Percentiles rank a stretch among this genome's conserved stretches.
Evolutionary conservation across 2,329 filamentous ascomycete species (phyloP).

Genomic region (Penicillium sp.): DNA sequence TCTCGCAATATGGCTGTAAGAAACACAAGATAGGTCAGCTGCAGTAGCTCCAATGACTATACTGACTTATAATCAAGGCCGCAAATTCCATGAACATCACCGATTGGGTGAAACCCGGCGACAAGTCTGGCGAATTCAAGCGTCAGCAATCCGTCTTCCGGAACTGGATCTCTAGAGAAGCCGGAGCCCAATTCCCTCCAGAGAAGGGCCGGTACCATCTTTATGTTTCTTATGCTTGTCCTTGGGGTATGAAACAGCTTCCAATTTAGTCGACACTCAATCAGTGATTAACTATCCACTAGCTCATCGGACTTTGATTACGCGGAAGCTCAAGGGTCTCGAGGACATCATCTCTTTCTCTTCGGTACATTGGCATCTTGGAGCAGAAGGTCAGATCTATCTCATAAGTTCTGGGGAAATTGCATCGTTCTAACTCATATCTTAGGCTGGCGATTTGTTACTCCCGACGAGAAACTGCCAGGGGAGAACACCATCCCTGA

Average conservation of each 20-base stretch:
- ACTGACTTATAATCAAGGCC: slow-evolving; percentile 16
- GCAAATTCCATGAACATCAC: slow-evolving; percentile 59
- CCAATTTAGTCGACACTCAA: background rate
- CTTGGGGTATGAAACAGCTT: slow-evolving; percentile 60
- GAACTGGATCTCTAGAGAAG: slow-evolving; percentile 69
- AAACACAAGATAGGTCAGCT: background rate
- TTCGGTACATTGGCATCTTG: slow-evolving; percentile 91
- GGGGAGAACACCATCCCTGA: slow-evolving; percentile 54
- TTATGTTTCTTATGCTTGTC: slow-evolving; percentile 91
- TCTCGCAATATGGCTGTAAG: slow-evolving; percentile 37
- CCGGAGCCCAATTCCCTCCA: slow-evolving; percentile 71
- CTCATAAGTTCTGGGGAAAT: too few relatives aligned
- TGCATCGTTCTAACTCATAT: background rate
- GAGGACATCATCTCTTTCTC: slow-evolving; percentile 77
- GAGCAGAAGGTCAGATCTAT: slow-evolving; percentile 53
- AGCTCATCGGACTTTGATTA: slow-evolving; percentile 84
- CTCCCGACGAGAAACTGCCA: slow-evolving; percentile 57
- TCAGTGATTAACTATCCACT: slow-evolving; percentile 19
- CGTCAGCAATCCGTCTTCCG: slow-evolving; percentile 80
- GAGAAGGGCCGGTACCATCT: slow-evolving; percentile 92
- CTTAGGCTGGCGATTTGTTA: slow-evolving; percentile 80
- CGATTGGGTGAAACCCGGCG: slow-evolving; percentile 74
- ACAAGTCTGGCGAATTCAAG: slow-evolving; percentile 89
- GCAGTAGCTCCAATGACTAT: background rate
- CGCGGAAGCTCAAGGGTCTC: slow-evolving; percentile 84